phyloP scores from a whole-genome alignment of 768 basidiomycete genomes.

The Cystobasidium ongulense region DNA sequence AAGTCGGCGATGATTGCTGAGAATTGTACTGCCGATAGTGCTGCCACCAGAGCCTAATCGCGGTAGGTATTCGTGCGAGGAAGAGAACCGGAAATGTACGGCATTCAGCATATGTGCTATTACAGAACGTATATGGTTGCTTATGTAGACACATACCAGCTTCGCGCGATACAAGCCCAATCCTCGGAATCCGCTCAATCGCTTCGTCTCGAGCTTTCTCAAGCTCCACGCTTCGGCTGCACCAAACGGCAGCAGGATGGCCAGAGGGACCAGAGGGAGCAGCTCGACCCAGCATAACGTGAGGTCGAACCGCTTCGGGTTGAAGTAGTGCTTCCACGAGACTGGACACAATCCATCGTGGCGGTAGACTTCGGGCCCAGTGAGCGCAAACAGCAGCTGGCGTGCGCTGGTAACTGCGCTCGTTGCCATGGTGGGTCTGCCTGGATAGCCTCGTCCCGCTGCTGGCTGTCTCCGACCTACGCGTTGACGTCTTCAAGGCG shows the following conservation, averaged over 20 bases:
- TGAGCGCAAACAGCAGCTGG: conserved; percentile 14
- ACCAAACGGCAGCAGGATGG: conserved; percentile 19
- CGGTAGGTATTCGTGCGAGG: not conserved
- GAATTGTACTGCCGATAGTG: conserved; percentile 2
- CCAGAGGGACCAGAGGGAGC: conserved; percentile 25
- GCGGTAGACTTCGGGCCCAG: not conserved
- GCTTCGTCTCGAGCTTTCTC: not conserved
- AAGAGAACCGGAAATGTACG: not conserved
- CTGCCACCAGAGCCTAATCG: conserved; percentile 2
- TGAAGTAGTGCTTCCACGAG: conserved; percentile 24
- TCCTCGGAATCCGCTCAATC: conserved; percentile 16
- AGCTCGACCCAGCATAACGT: conserved; percentile 6
- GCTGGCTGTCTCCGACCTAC: not conserved
- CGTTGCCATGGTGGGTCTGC: not conserved
- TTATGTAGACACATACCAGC: conserved; percentile 1
- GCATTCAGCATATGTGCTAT: too few species aligned
- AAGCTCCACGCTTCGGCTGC: conserved; percentile 21
- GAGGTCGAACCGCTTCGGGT: conserved; percentile 23
- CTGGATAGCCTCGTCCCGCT: not conserved
- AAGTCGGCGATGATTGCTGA: conserved; percentile 14
- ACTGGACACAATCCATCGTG: conserved; percentile 19
- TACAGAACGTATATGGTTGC: not conserved
- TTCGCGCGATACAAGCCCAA: conserved; percentile 16
- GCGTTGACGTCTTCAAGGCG: not conserved
- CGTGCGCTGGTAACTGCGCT: not conserved